Conservation (phyloP, 129 eudicot species). For the Tanacetum coccineum region DNA sequence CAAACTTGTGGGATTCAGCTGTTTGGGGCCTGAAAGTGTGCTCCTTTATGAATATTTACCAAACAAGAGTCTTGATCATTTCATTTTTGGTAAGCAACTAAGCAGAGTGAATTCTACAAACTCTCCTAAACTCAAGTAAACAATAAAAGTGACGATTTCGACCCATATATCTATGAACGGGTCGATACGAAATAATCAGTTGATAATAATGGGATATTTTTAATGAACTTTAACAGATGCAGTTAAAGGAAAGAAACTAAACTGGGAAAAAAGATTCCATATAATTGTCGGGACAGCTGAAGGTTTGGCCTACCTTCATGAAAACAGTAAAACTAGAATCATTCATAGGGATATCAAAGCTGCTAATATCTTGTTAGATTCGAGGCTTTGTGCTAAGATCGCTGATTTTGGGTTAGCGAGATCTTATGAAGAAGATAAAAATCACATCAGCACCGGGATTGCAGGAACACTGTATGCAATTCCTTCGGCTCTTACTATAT, state of each 20-base stretch:
- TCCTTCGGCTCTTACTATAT: background rate
- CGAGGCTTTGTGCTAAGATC: slow-evolving; percentile 68
- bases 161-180: background rate
- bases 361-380: slow-evolving; percentile 71
- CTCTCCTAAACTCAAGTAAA: background rate
- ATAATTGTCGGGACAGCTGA: slow-evolving; percentile 59
- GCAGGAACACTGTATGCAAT: slow-evolving; percentile 74
- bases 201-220: background rate
- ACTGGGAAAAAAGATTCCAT: slow-evolving; percentile 66
- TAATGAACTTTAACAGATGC: slow-evolving; percentile 41
- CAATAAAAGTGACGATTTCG: background rate
- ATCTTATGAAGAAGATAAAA: slow-evolving; percentile 75
- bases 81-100: slow-evolving; percentile 47
- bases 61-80: slow-evolving; percentile 67
- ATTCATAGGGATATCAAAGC: slow-evolving; percentile 82
- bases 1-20: slow-evolving; percentile 68
- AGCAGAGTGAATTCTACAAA: background rate
- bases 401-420: slow-evolving; percentile 92
- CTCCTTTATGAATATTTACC: slow-evolving; percentile 71
- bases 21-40: slow-evolving; percentile 67
- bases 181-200: background rate
- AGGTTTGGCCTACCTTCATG: slow-evolving; percentile 87
- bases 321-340: slow-evolving; percentile 58
- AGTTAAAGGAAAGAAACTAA: slow-evolving; percentile 50
- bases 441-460: slow-evolving; percentile 81